These are phyloP conservation scores for Pholiota molesta DNA, from an alignment of 768 basidiomycete genomes.

Conservation along the genomic window DNA sequence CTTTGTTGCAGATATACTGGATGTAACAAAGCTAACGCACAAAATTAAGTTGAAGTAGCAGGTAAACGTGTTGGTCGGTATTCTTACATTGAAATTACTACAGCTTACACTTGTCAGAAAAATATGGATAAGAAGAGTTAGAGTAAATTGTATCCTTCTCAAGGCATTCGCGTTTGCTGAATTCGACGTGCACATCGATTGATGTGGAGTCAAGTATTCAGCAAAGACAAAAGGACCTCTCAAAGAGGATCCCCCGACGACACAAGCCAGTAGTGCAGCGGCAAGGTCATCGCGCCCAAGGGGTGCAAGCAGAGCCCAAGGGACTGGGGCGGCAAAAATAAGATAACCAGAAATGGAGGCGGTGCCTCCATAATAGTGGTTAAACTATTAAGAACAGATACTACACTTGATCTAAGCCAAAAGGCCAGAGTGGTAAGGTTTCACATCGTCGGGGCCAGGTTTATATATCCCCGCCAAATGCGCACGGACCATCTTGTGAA, in stretches of 20 bases:
- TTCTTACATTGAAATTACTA: no score
- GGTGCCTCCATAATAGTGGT: slow-evolving; percentile 63
- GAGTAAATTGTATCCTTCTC: neutral
- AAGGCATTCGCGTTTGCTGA: slow-evolving; percentile 27
- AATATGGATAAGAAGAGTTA: no score
- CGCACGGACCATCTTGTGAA: slow-evolving; percentile 23
- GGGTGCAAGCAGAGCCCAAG: slow-evolving; percentile 64
- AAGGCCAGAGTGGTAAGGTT: slow-evolving; percentile 87
- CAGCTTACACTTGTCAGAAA: no score
- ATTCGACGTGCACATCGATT: slow-evolving; percentile 25
- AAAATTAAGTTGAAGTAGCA: no score
- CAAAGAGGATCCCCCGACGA: slow-evolving; percentile 58
- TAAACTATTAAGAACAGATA: slow-evolving; percentile 94
- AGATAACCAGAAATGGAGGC: slow-evolving; percentile 57
- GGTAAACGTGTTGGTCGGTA: no score
- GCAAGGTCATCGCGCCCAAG: slow-evolving; percentile 57
- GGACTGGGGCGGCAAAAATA: slow-evolving; percentile 57
- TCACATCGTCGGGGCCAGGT: slow-evolving; percentile 3
- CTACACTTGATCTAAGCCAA: slow-evolving; percentile 98
- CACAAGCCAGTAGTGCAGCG: slow-evolving; percentile 59
- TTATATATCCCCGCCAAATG: slow-evolving; percentile 29
- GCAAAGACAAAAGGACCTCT: slow-evolving; percentile 31
- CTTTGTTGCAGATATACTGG: no score
- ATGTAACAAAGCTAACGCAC: no score
- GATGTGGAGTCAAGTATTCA: slow-evolving; percentile 24